A percentile compares a stretch with the other conserved stretches of the same genome.
These are phyloP conservation scores for Hericium erinaceus DNA, from an alignment of 768 basidiomycete species.

Conservation along the genomic window DNA sequence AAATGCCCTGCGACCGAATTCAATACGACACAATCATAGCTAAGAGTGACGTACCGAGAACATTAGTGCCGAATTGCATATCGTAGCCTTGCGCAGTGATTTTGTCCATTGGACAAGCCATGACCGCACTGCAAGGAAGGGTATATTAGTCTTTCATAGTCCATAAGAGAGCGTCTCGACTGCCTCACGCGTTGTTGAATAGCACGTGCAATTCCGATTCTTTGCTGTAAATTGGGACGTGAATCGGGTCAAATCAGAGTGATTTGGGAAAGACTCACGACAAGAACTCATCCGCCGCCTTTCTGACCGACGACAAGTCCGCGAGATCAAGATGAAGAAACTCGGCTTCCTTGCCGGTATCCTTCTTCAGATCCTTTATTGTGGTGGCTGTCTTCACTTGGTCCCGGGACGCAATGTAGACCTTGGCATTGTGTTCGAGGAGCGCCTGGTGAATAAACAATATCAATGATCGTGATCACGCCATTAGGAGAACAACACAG, in stretches of 20 bases:
- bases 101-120: constrained; percentile 1
- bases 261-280: not conserved
- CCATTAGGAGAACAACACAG: not conserved
- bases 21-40: not conserved
- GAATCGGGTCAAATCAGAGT: not conserved
- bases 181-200: constrained; percentile 1
- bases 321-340: constrained; percentile 8
- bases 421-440: constrained; percentile 7
- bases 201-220: constrained; percentile 4
- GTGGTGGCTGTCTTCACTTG: not conserved
- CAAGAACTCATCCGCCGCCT: constrained; percentile 1
- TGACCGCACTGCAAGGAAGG: constrained; percentile 3
- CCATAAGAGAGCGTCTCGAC: no score
- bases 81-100: constrained; percentile 15
- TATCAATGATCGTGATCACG: not conserved
- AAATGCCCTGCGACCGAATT: constrained; percentile 10
- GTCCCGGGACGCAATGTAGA: constrained; percentile 7
- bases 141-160: no score
- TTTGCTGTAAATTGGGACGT: not conserved
- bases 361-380: constrained; percentile 5
- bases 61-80: constrained; percentile 14
- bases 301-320: not conserved
- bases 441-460: constrained; percentile 1
- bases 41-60: constrained; percentile 4
- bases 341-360: constrained; percentile 2